phyloP scores from a whole-genome alignment of 2,329 filamentous ascomycete species.

The Sarocladium kiliense region DNA sequence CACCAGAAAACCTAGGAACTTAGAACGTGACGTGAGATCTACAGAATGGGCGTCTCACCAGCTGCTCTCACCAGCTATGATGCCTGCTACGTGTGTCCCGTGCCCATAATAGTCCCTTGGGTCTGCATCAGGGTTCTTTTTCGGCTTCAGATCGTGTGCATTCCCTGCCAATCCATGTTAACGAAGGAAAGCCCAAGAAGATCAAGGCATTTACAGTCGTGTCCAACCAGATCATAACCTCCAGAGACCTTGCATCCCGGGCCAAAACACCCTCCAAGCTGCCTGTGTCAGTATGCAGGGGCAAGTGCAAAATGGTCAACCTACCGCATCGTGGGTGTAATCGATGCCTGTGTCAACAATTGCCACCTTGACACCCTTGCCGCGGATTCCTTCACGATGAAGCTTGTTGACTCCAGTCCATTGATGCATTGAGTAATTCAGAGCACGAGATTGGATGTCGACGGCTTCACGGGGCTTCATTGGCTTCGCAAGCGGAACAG shows the following conservation, averaged over 20 bases:
- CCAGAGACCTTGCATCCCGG: constrained; percentile 32
- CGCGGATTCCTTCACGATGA: constrained; percentile 30
- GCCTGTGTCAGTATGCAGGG: constrained; percentile 7
- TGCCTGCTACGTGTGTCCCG: constrained; percentile 30
- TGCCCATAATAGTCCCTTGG: constrained; percentile 30
- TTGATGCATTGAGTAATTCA: constrained; percentile 30
- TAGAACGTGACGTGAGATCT: background rate
- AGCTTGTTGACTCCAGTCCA: constrained; percentile 34
- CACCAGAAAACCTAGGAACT: constrained; percentile 26
- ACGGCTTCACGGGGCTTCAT: background rate
- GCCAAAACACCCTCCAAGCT: constrained; percentile 35
- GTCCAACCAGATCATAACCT: constrained; percentile 32
- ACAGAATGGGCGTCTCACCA: constrained; percentile 6
- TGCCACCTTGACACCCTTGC: constrained; percentile 31
- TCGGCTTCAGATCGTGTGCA: constrained; percentile 21
- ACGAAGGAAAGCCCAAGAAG: background rate
- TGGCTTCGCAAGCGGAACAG: constrained; percentile 15
- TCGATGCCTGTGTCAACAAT: constrained; percentile 35
- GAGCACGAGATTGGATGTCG: constrained; percentile 4
- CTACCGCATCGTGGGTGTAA: constrained; percentile 32
- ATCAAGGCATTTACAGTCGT: constrained; percentile 20
- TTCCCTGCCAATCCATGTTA: constrained; percentile 21
- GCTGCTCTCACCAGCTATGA: constrained; percentile 16
- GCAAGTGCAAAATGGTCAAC: background rate
- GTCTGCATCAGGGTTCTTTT: constrained; percentile 28